These are phyloP conservation scores for Pseudophaeomoniella oleicola DNA, from an alignment of 2,329 filamentous ascomycete species.

Conservation along the genomic window DNA sequence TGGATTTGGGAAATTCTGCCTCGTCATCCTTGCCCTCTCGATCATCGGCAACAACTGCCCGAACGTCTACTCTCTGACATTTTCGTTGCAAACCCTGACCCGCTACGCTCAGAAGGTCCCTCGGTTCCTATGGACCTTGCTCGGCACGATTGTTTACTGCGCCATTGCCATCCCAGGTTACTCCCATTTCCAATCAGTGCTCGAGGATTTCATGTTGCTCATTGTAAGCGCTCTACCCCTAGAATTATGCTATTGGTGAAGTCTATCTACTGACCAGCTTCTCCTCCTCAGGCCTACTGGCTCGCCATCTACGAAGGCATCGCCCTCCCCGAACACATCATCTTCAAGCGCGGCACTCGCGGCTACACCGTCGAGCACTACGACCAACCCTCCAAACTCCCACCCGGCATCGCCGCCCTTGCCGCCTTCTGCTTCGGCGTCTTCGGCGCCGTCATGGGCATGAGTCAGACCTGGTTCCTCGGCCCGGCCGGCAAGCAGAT, in stretches of 20 bases:
- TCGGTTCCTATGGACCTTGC: conserved; percentile 51
- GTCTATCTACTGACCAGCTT: too few relatives aligned
- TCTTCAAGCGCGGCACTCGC: conserved; percentile 48
- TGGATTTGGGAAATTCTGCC: conserved; percentile 57
- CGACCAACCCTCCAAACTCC: conserved; percentile 41
- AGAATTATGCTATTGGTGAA: too few relatives aligned
- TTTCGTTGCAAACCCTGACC: conserved; percentile 52
- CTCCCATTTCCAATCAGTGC: conserved; percentile 45
- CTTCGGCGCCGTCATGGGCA: conserved; percentile 52
- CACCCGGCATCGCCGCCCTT: conserved; percentile 48
- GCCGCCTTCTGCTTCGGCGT: conserved; percentile 50
- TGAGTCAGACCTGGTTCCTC: conserved; percentile 55
- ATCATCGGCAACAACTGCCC: conserved; percentile 59
- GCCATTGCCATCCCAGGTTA: conserved; percentile 59
- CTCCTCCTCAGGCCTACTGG: conserved; percentile 45
- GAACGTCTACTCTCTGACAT: conserved; percentile 56
- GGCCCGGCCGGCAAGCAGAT: conserved; percentile 52
- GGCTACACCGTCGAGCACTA: conserved; percentile 48
- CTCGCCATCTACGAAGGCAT: conserved; percentile 59
- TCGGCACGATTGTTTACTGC: conserved; percentile 49
- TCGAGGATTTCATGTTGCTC: conserved; percentile 57
- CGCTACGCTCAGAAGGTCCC: conserved; percentile 46
- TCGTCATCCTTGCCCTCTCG: conserved; percentile 50
- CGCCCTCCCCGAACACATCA: conserved; percentile 49
- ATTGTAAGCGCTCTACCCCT: conserved; percentile 25